Percentiles rank a stretch among this genome's conserved stretches.
phyloP scores from a whole-genome alignment of 495 filamentous ascomycete species.

The Talaromyces liani region DNA sequence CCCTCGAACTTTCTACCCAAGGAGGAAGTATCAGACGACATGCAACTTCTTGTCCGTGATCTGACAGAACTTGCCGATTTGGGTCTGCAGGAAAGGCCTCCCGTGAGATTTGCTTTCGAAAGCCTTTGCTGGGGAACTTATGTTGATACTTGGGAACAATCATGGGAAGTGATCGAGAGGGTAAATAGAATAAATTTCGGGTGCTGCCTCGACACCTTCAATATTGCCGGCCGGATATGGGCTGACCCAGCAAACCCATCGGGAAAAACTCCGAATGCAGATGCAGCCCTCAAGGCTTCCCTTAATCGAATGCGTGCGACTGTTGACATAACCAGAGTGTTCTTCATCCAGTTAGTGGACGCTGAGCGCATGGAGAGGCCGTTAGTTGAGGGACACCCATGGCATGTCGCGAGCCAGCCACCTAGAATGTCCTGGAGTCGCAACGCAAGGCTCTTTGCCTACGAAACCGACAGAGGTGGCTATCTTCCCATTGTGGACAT shows the following conservation, averaged over 20 bases:
- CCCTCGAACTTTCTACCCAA: conserved; percentile 63
- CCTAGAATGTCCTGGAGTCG: conserved; percentile 76
- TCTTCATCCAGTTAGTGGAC: conserved; percentile 75
- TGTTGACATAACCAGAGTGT: conserved; percentile 62
- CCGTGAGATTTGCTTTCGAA: conserved; percentile 71
- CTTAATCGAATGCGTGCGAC: conserved; percentile 46
- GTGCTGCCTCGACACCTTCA: conserved; percentile 74
- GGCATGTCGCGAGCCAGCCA: conserved; percentile 57
- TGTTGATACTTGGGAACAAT: conserved; percentile 64
- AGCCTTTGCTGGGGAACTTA: conserved; percentile 68
- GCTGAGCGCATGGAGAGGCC: conserved; percentile 58
- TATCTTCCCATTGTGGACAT: conserved; percentile 54
- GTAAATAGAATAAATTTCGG: conserved; percentile 71
- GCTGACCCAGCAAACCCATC: conserved; percentile 54
- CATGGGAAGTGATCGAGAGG: conserved; percentile 56
- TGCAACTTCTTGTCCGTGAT: conserved; percentile 54
- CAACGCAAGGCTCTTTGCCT: conserved; percentile 70
- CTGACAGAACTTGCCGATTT: conserved; percentile 60
- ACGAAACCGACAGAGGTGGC: conserved; percentile 60
- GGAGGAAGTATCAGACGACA: conserved; percentile 49
- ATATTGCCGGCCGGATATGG: conserved; percentile 68
- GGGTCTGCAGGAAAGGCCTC: conserved; percentile 44
- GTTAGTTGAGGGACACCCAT: conserved; percentile 54
- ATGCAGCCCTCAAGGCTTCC: conserved; percentile 55
- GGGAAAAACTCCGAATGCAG: conserved; percentile 50